These are phyloP conservation scores for Lagenaria siceraria DNA, from an alignment of 306 rosid species.

Conservation along the genomic window DNA sequence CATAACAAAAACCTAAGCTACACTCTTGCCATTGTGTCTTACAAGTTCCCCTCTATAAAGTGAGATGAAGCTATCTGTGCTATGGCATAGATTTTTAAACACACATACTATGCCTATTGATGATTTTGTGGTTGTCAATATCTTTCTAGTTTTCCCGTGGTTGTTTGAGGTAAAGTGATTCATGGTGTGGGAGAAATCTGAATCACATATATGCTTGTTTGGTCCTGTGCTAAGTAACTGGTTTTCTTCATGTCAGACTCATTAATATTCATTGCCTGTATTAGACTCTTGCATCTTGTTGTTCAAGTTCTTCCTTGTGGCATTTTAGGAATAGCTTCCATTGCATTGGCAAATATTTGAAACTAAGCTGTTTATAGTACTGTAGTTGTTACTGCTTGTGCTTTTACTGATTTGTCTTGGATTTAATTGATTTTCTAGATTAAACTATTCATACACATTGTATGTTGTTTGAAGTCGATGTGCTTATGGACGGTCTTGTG, in stretches of 20 bases:
- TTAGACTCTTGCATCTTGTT: not conserved
- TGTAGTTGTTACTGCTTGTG: not conserved
- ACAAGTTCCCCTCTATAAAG: not conserved
- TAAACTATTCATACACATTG: not conserved
- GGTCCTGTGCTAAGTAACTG: not conserved
- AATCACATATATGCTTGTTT: not conserved
- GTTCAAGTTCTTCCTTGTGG: not conserved
- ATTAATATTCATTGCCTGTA: not conserved
- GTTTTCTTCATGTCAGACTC: not conserved
- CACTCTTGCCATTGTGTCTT: not conserved
- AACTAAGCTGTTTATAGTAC: not conserved
- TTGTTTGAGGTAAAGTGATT: not conserved
- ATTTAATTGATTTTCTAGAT: not conserved
- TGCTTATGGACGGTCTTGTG: slow-evolving; percentile 38
- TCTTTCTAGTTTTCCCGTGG: not conserved
- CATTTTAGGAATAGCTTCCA: not conserved
- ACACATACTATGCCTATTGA: not conserved
- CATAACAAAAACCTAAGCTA: slow-evolving; percentile 3
- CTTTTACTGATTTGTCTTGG: not conserved
- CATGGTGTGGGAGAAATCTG: not conserved
- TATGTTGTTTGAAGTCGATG: not conserved
- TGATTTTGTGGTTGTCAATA: not conserved
- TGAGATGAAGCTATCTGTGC: not conserved
- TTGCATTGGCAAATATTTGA: not conserved
- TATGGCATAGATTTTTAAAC: not conserved